These are phyloP conservation scores for Mortierella sp. DNA, from an alignment of 371 early-diverging fungal genomes.

Conservation along the genomic window DNA sequence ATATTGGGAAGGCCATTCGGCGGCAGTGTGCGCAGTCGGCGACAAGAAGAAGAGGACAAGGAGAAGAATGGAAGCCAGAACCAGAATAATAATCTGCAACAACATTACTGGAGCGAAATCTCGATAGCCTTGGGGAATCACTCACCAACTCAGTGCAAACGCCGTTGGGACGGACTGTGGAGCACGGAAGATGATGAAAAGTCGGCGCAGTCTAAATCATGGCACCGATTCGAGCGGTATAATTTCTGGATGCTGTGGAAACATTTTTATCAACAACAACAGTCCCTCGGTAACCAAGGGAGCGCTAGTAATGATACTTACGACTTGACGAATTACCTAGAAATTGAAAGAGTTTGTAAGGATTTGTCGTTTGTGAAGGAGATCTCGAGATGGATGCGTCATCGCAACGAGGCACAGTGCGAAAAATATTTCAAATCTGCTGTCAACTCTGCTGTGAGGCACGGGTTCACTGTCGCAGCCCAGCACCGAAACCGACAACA, in stretches of 20 bases:
- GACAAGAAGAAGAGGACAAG: neutral
- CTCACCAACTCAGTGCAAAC: constrained; percentile 38
- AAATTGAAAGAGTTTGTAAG: neutral
- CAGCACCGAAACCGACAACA: neutral
- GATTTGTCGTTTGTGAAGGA: constrained; percentile 31
- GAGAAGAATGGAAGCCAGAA: neutral
- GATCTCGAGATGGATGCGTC: constrained; percentile 43
- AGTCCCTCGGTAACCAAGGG: neutral
- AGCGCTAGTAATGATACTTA: neutral
- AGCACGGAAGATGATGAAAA: constrained; percentile 24
- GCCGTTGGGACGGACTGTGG: constrained; percentile 40
- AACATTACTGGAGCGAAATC: constrained; percentile 31
- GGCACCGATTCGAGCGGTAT: constrained; percentile 37
- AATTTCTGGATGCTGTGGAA: constrained; percentile 53
- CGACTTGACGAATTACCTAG: neutral
- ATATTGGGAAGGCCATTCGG: constrained; percentile 14
- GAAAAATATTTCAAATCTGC: constrained; percentile 15
- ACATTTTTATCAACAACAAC: constrained; percentile 14
- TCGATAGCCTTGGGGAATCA: constrained; percentile 43
- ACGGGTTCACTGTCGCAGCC: neutral
- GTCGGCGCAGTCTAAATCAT: constrained; percentile 21
- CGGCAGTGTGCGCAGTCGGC: neutral
- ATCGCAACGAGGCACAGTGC: constrained; percentile 25
- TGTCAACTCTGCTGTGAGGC: constrained; percentile 8
- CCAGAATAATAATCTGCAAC: constrained; percentile 12